Base-by-base conservation (phyloP, 1,139 yeast genomes). In the Arxiozyma bovina region DNA sequence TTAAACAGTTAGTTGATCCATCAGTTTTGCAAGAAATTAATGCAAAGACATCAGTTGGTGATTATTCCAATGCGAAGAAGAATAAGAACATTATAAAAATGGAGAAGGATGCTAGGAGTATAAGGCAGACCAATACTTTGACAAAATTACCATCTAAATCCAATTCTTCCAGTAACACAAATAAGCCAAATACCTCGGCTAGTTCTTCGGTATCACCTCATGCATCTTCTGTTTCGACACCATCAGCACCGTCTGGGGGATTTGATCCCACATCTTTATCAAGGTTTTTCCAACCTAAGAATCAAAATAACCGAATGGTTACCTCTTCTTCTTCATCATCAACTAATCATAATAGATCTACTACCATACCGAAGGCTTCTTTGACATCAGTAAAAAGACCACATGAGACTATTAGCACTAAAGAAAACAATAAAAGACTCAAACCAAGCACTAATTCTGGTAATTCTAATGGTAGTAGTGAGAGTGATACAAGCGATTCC, bases 1-100 rank as follows among this genome's bases (percentile, higher is more conserved):
- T 72, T 11, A 72, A 70, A 53, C 72, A 71, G 42, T 68, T 74
- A 48, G 71, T 73, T n/a, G 61, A 61, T 42, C 57, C 69, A 48
- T 62, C 72, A 15, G 20, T 45, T 25, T 45, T 52, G 27, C 41
- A 49, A 25, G 18, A 25, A 17, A 20, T 25, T 17, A 23, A 27
- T 27, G 27, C 46, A 7, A 38, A 27, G 30, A 18, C 18, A 1
- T 61, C 64, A 20, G 57, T 68, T 2, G 54, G 58, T 6, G 55
- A 51, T 20, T 50, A 53, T 38, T 30, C 58, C 23, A 43, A 50
- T 27, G 12, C 55, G 22, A 45, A 56, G 45, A 53, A 58, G 23
- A 22, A 57, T n/a, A 57, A 55, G n/a, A 57, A 54, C 15, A 22
- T 3, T 47, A 17, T 18, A 8, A 23, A 47, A 23, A 5, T 8